Percentiles rank a stretch among this genome's conserved stretches.
Evolutionary conservation across 2,329 filamentous ascomycete genomes (phyloP).

Genomic region (Eurotiales sp.): DNA sequence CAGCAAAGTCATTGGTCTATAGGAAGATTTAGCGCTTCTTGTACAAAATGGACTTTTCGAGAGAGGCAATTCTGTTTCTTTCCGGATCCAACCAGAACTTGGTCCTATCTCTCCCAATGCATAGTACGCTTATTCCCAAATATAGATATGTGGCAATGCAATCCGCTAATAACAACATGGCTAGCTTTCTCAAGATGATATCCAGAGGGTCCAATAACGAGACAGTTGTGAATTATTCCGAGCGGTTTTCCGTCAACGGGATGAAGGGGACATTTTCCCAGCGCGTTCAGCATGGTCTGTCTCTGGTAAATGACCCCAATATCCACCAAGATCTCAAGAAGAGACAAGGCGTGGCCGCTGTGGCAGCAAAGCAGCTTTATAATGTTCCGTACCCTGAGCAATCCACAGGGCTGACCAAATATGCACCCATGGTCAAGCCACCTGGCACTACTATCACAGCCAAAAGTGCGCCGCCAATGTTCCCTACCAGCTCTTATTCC

Average conservation of each 20-base stretch:
- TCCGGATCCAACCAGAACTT: conserved; percentile 40
- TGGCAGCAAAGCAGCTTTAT: conserved; percentile 14
- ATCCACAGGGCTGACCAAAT: conserved; percentile 52
- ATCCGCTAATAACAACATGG: not conserved
- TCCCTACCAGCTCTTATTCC: conserved; percentile 53
- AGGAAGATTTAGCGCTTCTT: conserved; percentile 43
- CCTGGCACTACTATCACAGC: conserved; percentile 58
- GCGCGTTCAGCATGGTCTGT: conserved; percentile 25
- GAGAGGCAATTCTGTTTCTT: conserved; percentile 42
- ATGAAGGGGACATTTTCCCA: conserved; percentile 60
- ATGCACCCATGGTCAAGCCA: conserved; percentile 59
- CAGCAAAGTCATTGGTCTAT: not conserved
- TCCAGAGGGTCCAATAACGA: conserved; percentile 50
- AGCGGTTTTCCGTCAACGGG: conserved; percentile 60
- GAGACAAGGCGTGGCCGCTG: conserved; percentile 24
- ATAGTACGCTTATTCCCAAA: conserved; percentile 46
- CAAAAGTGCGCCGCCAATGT: conserved; percentile 47
- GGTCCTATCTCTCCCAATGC: conserved; percentile 50
- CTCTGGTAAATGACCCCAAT: conserved; percentile 23
- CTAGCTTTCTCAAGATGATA: conserved; percentile 58
- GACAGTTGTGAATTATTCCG: conserved; percentile 57
- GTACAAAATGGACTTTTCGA: conserved; percentile 34
- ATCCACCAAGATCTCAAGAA: conserved; percentile 23
- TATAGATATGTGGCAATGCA: not conserved
- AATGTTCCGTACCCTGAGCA: conserved; percentile 54